A percentile compares a stretch with the other conserved stretches of the same genome.
Conservation (phyloP, 2,329 filamentous ascomycete species). For the Aureobasidium sp. region DNA sequence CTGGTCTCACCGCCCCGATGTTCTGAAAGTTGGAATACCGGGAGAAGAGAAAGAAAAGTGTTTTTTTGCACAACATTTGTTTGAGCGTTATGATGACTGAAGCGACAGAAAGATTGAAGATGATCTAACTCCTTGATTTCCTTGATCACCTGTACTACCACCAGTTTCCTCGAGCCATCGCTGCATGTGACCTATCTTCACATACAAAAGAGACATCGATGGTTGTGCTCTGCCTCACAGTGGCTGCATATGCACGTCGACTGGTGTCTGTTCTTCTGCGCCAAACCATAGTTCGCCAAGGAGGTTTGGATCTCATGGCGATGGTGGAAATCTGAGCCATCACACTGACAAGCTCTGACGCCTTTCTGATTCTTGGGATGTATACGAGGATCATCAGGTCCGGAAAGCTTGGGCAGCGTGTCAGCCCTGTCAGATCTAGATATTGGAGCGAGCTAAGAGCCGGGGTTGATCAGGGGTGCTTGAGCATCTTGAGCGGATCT, state of each 20-base stretch:
- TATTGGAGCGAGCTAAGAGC: not conserved
- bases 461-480: not conserved
- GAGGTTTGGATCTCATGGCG: not conserved
- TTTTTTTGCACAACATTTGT: not conserved
- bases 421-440: slow-evolving; percentile 2
- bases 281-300: slow-evolving; percentile 10
- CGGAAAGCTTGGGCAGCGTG: not conserved
- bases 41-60: not conserved
- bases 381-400: not conserved
- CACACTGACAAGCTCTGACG: not conserved
- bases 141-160: not conserved
- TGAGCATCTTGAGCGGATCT: not conserved
- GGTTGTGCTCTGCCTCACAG: not conserved
- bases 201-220: not conserved
- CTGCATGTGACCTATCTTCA: not conserved
- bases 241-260: not conserved
- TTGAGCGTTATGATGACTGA: not conserved
- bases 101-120: not conserved
- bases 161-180: too few relatives aligned
- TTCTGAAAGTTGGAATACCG: not conserved
- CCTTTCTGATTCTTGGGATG: not conserved
- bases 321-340: too few relatives aligned
- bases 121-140: not conserved
- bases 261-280: not conserved
- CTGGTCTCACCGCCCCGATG: not conserved